Evolutionary conservation across 1,284 basidiomycete genomes (phyloP), one percentile per base, ranked within the genome.

Genomic region (Termitomyces sp.): DNA sequence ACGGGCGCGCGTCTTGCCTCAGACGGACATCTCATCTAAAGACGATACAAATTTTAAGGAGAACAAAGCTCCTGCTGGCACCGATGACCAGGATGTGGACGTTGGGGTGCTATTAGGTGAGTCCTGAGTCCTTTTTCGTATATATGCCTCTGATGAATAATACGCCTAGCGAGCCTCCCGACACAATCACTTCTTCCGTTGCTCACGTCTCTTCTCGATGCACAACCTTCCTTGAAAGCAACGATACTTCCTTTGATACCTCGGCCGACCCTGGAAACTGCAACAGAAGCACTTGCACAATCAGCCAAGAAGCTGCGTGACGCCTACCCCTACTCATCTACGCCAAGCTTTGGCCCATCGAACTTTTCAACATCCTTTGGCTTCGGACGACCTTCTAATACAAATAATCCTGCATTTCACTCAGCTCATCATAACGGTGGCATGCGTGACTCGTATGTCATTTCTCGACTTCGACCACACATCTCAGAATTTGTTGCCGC

Each of bases 391-490:
- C 51, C 66, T 21, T 40, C 56, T 16, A 51, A 50, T 21, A 41
- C 31, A 60, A 57, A 54, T 53, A 55, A 57, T 51, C 53, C 51
- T 56, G 61, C 55, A 58, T 55, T 60, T 52, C 59, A 55, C 56
- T 59, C 61, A 43, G 50, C 49, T 55, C 55, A 55, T 61, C 63
- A 57, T 57, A 65, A 64, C 52, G 63, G 73, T 40, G 78, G 79
- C 39, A 91, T 91, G 87, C 83, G 88, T 54, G 84, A 89, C 50
- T 81, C 83, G 5, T 91, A 91, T 65, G 76, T 91, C 58, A 67
- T 82, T 31, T 86, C 82, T 16, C 78, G 88, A 52, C 72, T 91
- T n/a, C 77, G 83, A 49, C 84, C 86, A 18, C 82, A 84, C 64
- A 81, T 90, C 49, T 71, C 76, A 47, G 88, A 90, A 47, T 91